Base-by-base conservation (phyloP, 441 rosid species). In the Gossypium trilobum region DNA sequence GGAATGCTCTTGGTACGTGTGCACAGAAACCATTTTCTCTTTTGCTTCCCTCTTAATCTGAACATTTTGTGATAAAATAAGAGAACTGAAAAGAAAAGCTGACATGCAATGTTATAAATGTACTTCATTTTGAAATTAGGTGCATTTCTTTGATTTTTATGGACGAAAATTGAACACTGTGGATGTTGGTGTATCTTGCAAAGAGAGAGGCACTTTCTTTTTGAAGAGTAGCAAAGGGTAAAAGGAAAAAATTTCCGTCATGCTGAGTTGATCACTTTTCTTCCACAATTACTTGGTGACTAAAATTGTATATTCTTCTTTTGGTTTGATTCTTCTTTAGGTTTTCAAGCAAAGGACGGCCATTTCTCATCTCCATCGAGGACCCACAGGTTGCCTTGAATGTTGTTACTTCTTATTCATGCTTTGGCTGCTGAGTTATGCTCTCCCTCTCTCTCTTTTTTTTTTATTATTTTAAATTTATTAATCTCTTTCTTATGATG, bases 151-250 rank as follows among this genome's bases (percentile, higher is more conserved):
- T 82, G 98, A 90, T 51, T 84, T 90, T 73, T 93, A 91, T 70
- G 98, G 98, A 16, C 80, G 96, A 72, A 87, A 89, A 68, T 80
- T 93, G 78, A 91, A 91, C 83, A 85, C 91, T 1, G 22, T 74
- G 0, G 87, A 88, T 82, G 97, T 93, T 10, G 98, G 98, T 75
- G 82, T 93, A 65, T 93, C 98, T 68, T 93, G 98, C 87, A 85
- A 77, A 17, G 85, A 74, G 67, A 73, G 63, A 60, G 89, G 89
- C 59, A 83, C 85, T 19, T 93, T 93, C 85, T 93, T 83, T 78
- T 72, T 80, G 19, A 93, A 93, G 85, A 81, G 73, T 73, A 80
- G 71, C 72, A 91, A 78, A 84, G 98, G 98, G 97, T 91, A 85
- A 83, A 46, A 72, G 8, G 74, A 59, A 13, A 62, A 13, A n/a